Base-by-base conservation (phyloP, 2,329 filamentous ascomycete species). In the Spiromastix sp. region DNA sequence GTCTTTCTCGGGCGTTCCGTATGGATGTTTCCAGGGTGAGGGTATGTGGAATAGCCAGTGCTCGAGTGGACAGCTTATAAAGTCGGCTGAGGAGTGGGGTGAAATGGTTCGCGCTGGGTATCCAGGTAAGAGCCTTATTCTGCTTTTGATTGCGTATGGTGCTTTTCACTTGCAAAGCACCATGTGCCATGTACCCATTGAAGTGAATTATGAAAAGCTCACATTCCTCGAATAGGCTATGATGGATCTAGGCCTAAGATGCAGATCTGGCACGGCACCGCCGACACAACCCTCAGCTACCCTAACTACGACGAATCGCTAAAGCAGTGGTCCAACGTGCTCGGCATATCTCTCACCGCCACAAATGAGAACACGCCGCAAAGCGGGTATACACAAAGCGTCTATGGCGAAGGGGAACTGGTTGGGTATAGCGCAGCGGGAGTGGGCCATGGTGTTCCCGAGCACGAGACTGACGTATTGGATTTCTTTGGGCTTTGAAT, bases 1-100 rank as follows among this genome's bases (percentile, higher is more conserved):
- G 7, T 59, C 64, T 2, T 72, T 67, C 42, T 66, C 67, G 2
- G 71, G 72, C 19, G 70, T 72, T 1, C 65, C 71, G 0, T 69
- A 67, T 17, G 70, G 68, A 3, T 75, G 72, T 48, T 75, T 71
- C 41, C 34, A 46, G 32, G 55, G 50, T 1, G 57, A 3, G 4
- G 16, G 1, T 58, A 67, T 16, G 0, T 73, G 71, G 69, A 74
- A 72, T 54, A 60, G 52, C 28, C 60, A 61, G 1, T 77, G 72
- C 52, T 61, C 71, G 1, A 51, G 58, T 17, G 71, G 71, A 3
- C 52, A 66, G 28, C 52, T 67, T 34, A 59, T 59, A 33, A 56
- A 61, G 15, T 64, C 64, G 0, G 58, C 64, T 2, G 50, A 63
- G 41, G 30, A 59, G 27, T 61, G 58, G 58, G 56, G 44, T 5